Evolutionary conservation across 371 early-diverging fungal genomes (phyloP), one percentile per base, ranked within the genome.

Genomic region (Encephalitozoon romaleae): DNA sequence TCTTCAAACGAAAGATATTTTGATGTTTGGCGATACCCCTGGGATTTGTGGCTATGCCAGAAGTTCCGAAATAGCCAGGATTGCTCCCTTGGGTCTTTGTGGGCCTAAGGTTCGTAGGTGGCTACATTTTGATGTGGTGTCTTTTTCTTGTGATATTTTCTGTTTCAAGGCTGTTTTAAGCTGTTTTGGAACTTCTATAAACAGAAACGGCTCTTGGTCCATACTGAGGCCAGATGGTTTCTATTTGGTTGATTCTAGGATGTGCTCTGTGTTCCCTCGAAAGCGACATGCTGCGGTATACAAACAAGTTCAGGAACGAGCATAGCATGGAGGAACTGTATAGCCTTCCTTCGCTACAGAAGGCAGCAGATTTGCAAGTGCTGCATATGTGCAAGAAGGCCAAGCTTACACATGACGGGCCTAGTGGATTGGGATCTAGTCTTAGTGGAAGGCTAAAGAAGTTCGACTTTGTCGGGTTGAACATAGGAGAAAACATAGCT

Each of bases 401-500:
- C 26, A 72, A 70, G 38, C 53, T 84, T 12, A 69, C 79, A 45
- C 84, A 84, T 39, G 42, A 74, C 26, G 69, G 59, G 21, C 25
- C 70, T 30, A 28, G 15, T n/a, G 41, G 38, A 26, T 42, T 63
- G 4, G 32, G 30, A 15, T 26, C 26, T 12, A 72, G 49, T 4
- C 59, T 82, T 21, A 23, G 41, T 0, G 54, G 55, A 5, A 70
- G 78, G 51, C 38, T 78, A 18, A 71, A 55, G n/a, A 73, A 34
- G 18, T 65, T 76, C 30, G 70, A 72, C 23, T 77, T 80, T 53
- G 63, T 77, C 26, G 80, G 78, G 34, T 75, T 76, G 51, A 82
- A 79, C 63, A 81, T 83, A 18, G 86, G 84, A 15, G 83, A 83
- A 64, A 86, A 83, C 67, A 78, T 80, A 43, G 83, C 82, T 12